phyloP scores from a whole-genome alignment of 345 rosid species.

The Eucalyptus viminalis region DNA sequence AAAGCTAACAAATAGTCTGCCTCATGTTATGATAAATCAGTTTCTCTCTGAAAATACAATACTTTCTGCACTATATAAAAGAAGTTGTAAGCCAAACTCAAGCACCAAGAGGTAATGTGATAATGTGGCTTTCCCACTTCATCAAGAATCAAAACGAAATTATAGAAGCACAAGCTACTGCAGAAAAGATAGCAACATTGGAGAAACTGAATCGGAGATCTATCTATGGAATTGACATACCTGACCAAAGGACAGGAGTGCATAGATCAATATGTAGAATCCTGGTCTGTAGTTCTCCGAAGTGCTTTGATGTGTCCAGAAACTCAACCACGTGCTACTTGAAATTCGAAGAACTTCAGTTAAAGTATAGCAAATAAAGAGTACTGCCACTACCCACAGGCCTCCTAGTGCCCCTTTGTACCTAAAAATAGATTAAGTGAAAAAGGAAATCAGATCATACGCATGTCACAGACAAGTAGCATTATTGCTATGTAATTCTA shows the following conservation, averaged over 20 bases:
- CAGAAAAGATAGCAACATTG: not conserved
- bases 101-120: not conserved
- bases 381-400: slow-evolving; percentile 64
- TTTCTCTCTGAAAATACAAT: not conserved
- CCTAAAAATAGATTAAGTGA: slow-evolving; percentile 12
- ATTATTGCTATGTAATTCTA: not conserved
- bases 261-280: slow-evolving; percentile 53
- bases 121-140: not conserved
- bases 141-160: not conserved
- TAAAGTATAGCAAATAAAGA: slow-evolving; percentile 54
- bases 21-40: not conserved
- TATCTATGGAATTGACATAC: slow-evolving; percentile 12
- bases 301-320: slow-evolving; percentile 76
- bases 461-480: not conserved
- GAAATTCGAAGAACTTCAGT: slow-evolving; percentile 81
- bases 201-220: not conserved
- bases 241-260: slow-evolving; percentile 74
- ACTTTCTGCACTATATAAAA: not conserved
- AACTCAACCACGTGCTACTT: slow-evolving; percentile 89
- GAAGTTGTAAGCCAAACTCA: not conserved
- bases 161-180: not conserved
- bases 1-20: not conserved
- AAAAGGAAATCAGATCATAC: not conserved
- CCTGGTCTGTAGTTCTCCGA: slow-evolving; percentile 38
- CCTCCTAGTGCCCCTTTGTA: slow-evolving; percentile 89